Base-by-base conservation (phyloP, 2,329 filamentous ascomycete species). In the Sporothrix schenckii region DNA sequence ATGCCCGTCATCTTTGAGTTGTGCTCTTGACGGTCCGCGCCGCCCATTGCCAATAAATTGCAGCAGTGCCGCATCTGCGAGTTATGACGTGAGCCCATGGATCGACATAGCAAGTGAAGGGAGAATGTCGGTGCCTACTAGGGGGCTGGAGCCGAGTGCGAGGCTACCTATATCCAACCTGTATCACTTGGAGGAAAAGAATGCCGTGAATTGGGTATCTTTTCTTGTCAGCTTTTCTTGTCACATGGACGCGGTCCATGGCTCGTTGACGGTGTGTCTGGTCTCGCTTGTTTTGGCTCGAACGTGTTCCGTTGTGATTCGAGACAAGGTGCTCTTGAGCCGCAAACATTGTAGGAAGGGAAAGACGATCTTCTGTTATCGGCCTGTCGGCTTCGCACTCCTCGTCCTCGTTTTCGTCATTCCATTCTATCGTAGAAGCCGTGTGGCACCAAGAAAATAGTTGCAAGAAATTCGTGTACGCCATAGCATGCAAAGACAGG, bases 311-410 rank as follows among this genome's bases (percentile, higher is more conserved):
- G 56, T n/a, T 47, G 41, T 69, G 68, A 69, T 69, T 69, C 52
- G 68, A 65, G 68, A 34, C n/a, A 41, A 27, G 7, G 16, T 21
- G 19, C 49, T 50, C 30, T 21, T 54, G 52, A 68, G 66, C 66
- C 66, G 52, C 66, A 47, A 63, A 10, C 39, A 16, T 11, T 7
- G 13, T 54, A n/a, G 44, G 27, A 80, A 44, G 39, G n/a, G 11
- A 19, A 5, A 21, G 58, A 21, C 16, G 39, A 27, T 63, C 39
- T 27, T 63, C 21, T 63, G 39, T 27, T 41, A 5, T 16, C 54
- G n/a, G 30, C 39, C 58, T 27, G 13, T 21, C 21, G n/a, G 11
- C 21, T 63, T 47, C 11, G 13, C 4, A 47, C 39, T 63, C 39
- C 41, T 24, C 13, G 19, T 27, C n/a, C 9, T 63, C 14, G 11